Evolutionary conservation across 1,284 basidiomycete species (phyloP).

Genomic region (Clitocybe nebularis): DNA sequence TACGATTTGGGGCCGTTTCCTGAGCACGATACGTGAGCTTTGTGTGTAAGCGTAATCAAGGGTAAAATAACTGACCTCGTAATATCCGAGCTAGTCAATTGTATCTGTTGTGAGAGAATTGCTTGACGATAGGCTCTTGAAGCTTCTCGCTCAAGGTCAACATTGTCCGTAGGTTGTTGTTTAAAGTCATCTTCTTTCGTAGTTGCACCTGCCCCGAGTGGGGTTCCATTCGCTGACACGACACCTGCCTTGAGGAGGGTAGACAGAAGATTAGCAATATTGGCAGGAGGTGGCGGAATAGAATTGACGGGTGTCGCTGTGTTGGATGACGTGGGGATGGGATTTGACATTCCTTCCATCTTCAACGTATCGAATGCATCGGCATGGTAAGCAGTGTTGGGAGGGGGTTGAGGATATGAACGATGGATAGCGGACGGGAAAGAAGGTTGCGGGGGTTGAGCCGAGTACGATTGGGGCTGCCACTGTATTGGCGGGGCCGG

Average conservation of each 20-base stretch:
- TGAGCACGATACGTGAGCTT: conserved; percentile 23
- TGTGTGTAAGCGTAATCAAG: neutral
- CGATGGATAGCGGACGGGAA: conserved; percentile 21
- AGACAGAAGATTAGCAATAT: conserved; percentile 59
- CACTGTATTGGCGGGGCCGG: conserved; percentile 20
- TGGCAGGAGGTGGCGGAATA: conserved; percentile 29
- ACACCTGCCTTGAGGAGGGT: conserved; percentile 72
- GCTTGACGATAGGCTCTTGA: conserved; percentile 63
- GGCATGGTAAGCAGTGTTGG: conserved; percentile 11
- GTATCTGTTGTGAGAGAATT: conserved; percentile 67
- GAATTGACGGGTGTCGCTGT: conserved; percentile 25
- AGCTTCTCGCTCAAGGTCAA: conserved; percentile 46
- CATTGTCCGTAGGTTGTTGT: conserved; percentile 27
- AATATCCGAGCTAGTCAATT: conserved; percentile 70
- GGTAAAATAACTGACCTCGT: conserved; percentile 49
- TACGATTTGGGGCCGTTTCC: conserved; percentile 58
- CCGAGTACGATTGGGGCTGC: conserved; percentile 22
- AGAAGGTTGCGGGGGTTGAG: conserved; percentile 14
- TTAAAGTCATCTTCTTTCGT: conserved; percentile 37
- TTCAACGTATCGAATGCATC: conserved; percentile 16
- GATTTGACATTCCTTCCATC: conserved; percentile 17
- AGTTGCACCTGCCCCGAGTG: conserved; percentile 44
- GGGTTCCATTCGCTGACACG: conserved; percentile 52
- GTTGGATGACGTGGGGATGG: conserved; percentile 22
- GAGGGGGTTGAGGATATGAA: conserved; percentile 18